Base-by-base conservation (phyloP, 2,329 filamentous ascomycete genomes). In the Alternaria metachromatica region DNA sequence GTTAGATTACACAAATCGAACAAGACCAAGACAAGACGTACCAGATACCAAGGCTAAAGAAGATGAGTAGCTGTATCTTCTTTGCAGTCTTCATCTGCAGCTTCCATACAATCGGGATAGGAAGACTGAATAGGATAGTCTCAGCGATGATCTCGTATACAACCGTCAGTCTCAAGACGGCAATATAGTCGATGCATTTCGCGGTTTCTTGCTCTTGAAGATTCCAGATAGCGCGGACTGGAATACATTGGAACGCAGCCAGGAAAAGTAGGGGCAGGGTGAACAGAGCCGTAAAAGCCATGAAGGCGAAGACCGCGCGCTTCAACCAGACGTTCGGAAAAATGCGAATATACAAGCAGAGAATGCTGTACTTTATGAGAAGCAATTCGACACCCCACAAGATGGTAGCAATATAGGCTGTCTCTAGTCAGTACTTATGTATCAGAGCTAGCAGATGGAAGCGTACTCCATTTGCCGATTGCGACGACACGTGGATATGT, bases 281-380 rank as follows among this genome's bases (percentile, higher is more conserved):
- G 46, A 58, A 58, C 20, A 48, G 45, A 30, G 55, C 55, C 23
- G 55, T 53, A n/a, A 59, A 59, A 20, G 37, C 37, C 56, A 59
- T 53, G 23, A 58, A 58, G 48, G 48, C 48, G 21, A 37, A 59
- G 25, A 53, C 48, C 12, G 48, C 56, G 11, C 56, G 56, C 37
- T 58, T 58, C 55, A 58, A 58, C 56, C 56, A 53, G 37, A 51
- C 25, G 37, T 51, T 44, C n/a, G 56, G 56, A 11, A 59, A 59
- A 37, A 59, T 59, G 25, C 48, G 56, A 18, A 59, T 50, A 45
- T 59, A 59, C n/a, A 59, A 23, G 18, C 56, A 59, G 8, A 59
- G 37, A 18, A 59, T 58, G 55, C 55, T 58, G 33, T 58, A 58
- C 30, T 58, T 58, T 21, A 58, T 48, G 11, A 58, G 46, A n/a